A percentile compares a stretch with the other conserved stretches of the same genome.
phyloP scores from a whole-genome alignment of 2,329 filamentous ascomycete species.

The Annulohypoxylon truncatum region DNA sequence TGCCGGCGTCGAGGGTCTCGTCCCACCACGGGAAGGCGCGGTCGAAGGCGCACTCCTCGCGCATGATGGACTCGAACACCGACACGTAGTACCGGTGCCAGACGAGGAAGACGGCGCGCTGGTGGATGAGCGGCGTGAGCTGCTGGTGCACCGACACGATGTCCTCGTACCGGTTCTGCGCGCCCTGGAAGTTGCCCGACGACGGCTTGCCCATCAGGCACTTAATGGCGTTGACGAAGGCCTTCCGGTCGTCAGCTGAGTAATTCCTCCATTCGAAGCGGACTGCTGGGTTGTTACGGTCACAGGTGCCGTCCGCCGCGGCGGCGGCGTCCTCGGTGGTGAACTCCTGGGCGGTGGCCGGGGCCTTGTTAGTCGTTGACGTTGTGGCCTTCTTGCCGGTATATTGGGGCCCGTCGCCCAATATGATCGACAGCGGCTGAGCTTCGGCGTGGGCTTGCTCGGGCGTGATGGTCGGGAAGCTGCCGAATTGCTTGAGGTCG shows the following conservation, averaged over 20 bases:
- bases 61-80: constrained; percentile 53
- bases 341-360: constrained; percentile 17
- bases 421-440: constrained; percentile 31
- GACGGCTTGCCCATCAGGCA: constrained; percentile 51
- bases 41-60: constrained; percentile 53
- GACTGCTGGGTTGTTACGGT: constrained; percentile 42
- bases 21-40: constrained; percentile 56
- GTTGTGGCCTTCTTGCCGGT: constrained; percentile 11
- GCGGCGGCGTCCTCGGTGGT: constrained; percentile 18
- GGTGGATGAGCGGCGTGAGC: constrained; percentile 50
- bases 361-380: constrained; percentile 17
- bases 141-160: constrained; percentile 54
- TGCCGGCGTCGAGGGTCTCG: constrained; percentile 52
- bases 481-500: constrained; percentile 45
- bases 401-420: constrained; percentile 34
- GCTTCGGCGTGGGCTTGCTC: constrained; percentile 43
- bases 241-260: constrained; percentile 44
- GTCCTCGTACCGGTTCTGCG: constrained; percentile 53
- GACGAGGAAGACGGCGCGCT: constrained; percentile 52
- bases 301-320: constrained; percentile 40
- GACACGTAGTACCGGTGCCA: constrained; percentile 56
- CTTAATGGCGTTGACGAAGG: constrained; percentile 51
- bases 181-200: constrained; percentile 42
- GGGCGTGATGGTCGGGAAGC: constrained; percentile 48
- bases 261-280: constrained; percentile 52